A percentile compares a stretch with the other conserved stretches of the same genome.
Conservation (phyloP, 192 early-diverging fungal genomes). For the Haplosporangium gracile region DNA sequence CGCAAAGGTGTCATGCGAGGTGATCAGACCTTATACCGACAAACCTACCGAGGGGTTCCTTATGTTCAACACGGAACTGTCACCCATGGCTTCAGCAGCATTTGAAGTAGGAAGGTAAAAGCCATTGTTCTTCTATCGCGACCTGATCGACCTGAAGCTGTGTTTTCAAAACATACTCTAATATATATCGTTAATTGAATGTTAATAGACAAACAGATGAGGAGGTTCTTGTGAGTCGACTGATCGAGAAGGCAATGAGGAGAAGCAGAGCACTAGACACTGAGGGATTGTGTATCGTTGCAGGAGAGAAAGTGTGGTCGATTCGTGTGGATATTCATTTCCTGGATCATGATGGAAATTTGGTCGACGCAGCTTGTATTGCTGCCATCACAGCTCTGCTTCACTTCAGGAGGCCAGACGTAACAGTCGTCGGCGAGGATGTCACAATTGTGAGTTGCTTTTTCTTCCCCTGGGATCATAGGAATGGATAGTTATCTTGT, state of each 20-base stretch:
- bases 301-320: conserved; percentile 96
- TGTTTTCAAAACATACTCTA: neutral
- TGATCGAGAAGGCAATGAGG: conserved; percentile 91
- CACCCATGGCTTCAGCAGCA: conserved; percentile 84
- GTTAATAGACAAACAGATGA: conserved; percentile 75
- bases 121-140: neutral
- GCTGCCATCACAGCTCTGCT: conserved; percentile 90
- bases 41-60: conserved; percentile 91
- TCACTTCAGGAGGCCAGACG: conserved; percentile 96
- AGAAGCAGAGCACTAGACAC: conserved; percentile 91
- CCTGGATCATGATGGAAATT: conserved; percentile 95
- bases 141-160: no score
- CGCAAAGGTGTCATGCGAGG: conserved; percentile 78
- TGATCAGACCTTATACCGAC: conserved; percentile 76
- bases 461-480: conserved; percentile 5
- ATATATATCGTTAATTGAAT: neutral
- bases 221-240: conserved; percentile 86
- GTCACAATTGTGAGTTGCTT: conserved; percentile 83
- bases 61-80: conserved; percentile 88
- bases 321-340: conserved; percentile 93
- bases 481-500: neutral
- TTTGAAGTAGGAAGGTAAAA: conserved; percentile 78
- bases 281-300: conserved; percentile 96
- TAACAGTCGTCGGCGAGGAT: conserved; percentile 91
- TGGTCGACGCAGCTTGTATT: conserved; percentile 92